Base-by-base conservation (phyloP, 805 yeast genomes). In the Nakazawaea populi region DNA sequence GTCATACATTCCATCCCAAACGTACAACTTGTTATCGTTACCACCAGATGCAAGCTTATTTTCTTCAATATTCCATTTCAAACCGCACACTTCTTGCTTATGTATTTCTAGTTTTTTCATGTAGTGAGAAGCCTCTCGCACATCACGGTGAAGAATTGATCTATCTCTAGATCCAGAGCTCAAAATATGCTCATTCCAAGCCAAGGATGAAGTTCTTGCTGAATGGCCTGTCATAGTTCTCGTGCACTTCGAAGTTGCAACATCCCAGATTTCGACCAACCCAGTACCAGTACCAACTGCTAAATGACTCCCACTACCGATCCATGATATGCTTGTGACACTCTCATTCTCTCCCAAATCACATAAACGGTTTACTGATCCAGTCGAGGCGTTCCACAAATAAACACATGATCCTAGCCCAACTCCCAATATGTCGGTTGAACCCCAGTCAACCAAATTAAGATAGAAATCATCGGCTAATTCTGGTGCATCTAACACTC, bases 401-500 rank as follows among this genome's bases (percentile, higher is more conserved):
- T 94, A 94, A 1, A 91, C 97, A 44, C 87, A 77, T 46, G 88
- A 82, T 0, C 94, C 95, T 42, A 94, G 72, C 0, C 97, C 98
- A 6, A 94, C 98, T 1, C 92, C 96, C 40, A 94, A 70, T 35
- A 87, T 71, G 65, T 92, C 96, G 52, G 85, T 89, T 29, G 89
- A 79, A 0, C 97, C 96, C 99, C 99, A 92, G 64, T 94, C 98
- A 1, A 94, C 87, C 51, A 94, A 73, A 60, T 94, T 94, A 47
- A 90, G 75, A 64, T 92, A 92, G 62, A 91, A 92, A 64, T 92
- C 98, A 64, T 94, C 98, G 5, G 89, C 89, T 27, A 94, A 72
- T 45, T 89, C 96, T 0, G 98, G 99, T 0, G 99, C 99, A 69
- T 92, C 99, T 42, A 92, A 75, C 5, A 92, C 97, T 51, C 96